Evolutionary conservation across 2,329 filamentous ascomycete genomes (phyloP).

Genomic region (Lachnellula occidentalis): DNA sequence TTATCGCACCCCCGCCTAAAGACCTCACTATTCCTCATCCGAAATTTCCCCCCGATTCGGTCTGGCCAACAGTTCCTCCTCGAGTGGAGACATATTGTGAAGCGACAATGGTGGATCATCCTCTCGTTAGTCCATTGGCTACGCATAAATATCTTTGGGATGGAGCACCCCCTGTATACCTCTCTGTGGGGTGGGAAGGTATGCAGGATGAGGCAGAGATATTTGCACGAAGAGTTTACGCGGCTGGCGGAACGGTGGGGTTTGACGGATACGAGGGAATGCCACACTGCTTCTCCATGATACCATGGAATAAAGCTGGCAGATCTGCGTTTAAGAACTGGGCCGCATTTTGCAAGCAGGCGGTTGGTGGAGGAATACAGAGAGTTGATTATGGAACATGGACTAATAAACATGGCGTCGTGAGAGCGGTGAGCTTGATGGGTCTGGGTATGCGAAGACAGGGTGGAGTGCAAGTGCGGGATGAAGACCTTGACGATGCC

Average conservation of each 20-base stretch:
- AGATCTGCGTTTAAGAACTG: background rate
- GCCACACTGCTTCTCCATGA: constrained; percentile 1
- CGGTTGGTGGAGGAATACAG: background rate
- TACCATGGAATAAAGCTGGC: background rate
- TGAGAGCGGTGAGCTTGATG: background rate
- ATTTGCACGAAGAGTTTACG: background rate
- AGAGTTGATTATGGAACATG: background rate
- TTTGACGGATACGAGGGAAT: constrained; percentile 2
- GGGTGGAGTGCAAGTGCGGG: background rate
- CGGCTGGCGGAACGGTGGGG: background rate
- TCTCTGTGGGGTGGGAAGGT: background rate
- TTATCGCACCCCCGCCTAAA: background rate
- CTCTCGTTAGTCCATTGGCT: background rate
- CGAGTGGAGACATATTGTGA: constrained; percentile 2
- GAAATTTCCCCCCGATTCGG: background rate
- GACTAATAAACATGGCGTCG: background rate
- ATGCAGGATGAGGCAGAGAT: background rate
- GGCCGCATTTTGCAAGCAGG: background rate
- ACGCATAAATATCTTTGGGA: constrained; percentile 1
- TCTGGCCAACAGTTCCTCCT: background rate
- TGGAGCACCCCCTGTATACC: background rate
- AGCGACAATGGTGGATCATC: background rate
- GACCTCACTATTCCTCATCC: background rate
- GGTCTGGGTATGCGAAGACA: background rate
- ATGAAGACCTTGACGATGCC: background rate